These are phyloP conservation scores for Lithohypha guttulata DNA, from an alignment of 2,329 filamentous ascomycete genomes.

Conservation along the genomic window DNA sequence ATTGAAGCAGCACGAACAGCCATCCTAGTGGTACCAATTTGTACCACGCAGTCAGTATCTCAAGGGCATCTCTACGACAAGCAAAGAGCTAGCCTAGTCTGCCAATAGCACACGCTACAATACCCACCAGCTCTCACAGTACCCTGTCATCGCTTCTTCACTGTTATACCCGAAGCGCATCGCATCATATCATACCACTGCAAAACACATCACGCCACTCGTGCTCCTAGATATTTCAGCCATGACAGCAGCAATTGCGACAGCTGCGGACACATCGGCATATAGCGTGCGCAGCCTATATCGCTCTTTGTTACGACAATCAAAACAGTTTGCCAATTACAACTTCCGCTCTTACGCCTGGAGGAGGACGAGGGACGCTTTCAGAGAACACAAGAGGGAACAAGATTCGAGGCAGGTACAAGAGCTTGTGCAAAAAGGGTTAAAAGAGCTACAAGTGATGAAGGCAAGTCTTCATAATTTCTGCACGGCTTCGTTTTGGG, in stretches of 20 bases:
- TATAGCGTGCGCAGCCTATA: constrained; percentile 49
- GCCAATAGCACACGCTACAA: no score
- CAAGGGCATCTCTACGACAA: no score
- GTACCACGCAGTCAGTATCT: no score
- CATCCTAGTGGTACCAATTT: no score
- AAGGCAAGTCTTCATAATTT: constrained; percentile 55
- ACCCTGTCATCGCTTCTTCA: no score
- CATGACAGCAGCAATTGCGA: constrained; percentile 33
- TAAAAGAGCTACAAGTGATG: constrained; percentile 76
- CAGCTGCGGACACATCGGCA: constrained; percentile 30
- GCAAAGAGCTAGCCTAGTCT: no score
- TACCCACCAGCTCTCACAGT: no score
- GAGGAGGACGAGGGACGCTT: constrained; percentile 81
- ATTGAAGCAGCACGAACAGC: background rate
- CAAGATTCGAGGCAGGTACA: constrained; percentile 68
- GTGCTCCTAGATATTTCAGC: no score
- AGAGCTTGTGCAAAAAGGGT: constrained; percentile 76
- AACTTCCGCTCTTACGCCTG: constrained; percentile 97
- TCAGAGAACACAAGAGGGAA: constrained; percentile 66
- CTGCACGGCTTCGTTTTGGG: background rate
- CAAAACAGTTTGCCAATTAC: constrained; percentile 80
- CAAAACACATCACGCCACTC: no score
- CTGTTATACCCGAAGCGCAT: no score
- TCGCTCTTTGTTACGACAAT: constrained; percentile 78
- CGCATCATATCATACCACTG: no score